Percentiles rank a stretch among this genome's conserved stretches.
phyloP scores from a whole-genome alignment of 73 alveolate genomes.

The Tetrahymena malaccensis region DNA sequence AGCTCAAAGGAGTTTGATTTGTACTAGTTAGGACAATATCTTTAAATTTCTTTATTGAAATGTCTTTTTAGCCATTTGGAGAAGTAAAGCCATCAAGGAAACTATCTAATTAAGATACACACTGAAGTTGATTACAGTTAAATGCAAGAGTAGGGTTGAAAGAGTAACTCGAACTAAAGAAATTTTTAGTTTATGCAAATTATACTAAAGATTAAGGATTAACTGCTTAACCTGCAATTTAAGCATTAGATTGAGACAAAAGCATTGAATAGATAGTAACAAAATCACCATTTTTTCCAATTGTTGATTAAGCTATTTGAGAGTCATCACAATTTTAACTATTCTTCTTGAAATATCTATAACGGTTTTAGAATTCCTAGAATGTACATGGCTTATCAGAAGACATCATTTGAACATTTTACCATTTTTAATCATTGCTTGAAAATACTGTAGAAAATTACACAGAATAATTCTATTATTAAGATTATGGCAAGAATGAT shows the following conservation, averaged over 20 bases:
- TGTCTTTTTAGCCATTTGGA: neutral
- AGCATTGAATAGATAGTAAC: neutral
- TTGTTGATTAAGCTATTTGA: neutral
- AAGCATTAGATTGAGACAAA: neutral
- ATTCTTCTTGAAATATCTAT: neutral
- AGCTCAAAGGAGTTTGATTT: neutral
- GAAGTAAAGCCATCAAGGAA: neutral
- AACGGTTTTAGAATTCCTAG: neutral
- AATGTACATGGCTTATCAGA: neutral
- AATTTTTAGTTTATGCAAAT: neutral
- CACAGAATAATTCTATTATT: neutral
- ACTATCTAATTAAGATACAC: neutral
- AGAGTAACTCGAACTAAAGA: neutral
- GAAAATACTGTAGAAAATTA: neutral
- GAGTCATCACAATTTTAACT: neutral
- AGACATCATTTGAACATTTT: neutral
- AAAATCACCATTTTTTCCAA: neutral
- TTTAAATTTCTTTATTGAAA: neutral
- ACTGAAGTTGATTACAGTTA: neutral
- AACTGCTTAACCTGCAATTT: neutral
- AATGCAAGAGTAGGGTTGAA: neutral
- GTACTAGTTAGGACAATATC: neutral
- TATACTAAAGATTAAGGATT: neutral
- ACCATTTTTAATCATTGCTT: neutral
- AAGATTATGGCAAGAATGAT: neutral